These are phyloP conservation scores for Hirschfeldia incana DNA, from an alignment of 345 rosid species.

Conservation along the genomic window DNA sequence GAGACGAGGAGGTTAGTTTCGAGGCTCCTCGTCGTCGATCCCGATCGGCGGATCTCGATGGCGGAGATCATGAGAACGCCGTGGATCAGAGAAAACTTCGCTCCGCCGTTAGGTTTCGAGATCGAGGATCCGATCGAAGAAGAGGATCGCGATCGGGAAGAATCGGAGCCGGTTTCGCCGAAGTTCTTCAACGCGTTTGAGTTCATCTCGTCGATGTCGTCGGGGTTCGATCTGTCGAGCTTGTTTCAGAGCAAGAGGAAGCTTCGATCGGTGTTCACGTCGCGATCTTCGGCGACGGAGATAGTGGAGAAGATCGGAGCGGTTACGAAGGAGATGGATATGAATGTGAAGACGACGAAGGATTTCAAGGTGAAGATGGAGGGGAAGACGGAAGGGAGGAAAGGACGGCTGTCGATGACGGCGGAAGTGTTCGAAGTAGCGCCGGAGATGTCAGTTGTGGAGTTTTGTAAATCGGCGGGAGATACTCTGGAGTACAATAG, in stretches of 20 bases:
- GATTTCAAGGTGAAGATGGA: slow-evolving; percentile 53
- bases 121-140: slow-evolving; percentile 35
- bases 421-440: slow-evolving; percentile 73
- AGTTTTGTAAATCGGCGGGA: slow-evolving; percentile 64
- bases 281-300: slow-evolving; percentile 50
- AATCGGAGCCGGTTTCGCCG: slow-evolving; percentile 26
- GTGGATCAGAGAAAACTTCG: slow-evolving; percentile 63
- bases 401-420: slow-evolving; percentile 57
- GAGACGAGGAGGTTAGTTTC: slow-evolving; percentile 58
- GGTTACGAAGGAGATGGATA: slow-evolving; percentile 53
- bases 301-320: slow-evolving; percentile 57
- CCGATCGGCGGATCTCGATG: slow-evolving; percentile 57
- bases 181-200: slow-evolving; percentile 70
- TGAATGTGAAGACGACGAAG: slow-evolving; percentile 47
- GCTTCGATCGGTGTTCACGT: slow-evolving; percentile 58
- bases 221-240: slow-evolving; percentile 75
- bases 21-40: slow-evolving; percentile 69
- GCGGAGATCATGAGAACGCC: slow-evolving; percentile 61
- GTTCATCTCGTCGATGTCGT: slow-evolving; percentile 77
- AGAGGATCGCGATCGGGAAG: slow-evolving; percentile 4
- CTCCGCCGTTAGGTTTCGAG: slow-evolving; percentile 35
- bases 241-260: slow-evolving; percentile 61
- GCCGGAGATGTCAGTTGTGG: slow-evolving; percentile 68
- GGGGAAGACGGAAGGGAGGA: slow-evolving; percentile 59
- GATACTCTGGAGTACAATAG: slow-evolving; percentile 56